Conservation (phyloP, 1,139 yeast genomes). For the Saccharomyces hybrid region DNA sequence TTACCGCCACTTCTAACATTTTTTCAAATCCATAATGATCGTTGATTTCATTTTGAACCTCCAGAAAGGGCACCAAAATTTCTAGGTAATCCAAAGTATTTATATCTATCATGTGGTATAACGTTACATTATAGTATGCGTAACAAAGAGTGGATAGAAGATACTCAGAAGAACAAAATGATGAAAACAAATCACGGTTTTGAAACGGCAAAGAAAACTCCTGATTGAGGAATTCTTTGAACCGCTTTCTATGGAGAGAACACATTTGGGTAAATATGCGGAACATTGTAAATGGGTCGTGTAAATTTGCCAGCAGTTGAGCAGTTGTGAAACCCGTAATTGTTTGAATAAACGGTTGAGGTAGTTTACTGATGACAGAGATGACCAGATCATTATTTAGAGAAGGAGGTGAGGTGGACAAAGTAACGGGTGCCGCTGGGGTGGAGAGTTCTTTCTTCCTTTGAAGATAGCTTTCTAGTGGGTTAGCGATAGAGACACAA, state of each 20-base stretch:
- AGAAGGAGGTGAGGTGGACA: slow-evolving; percentile 8
- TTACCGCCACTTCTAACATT: background rate
- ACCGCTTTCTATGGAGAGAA: slow-evolving; percentile 12
- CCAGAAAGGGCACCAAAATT: background rate
- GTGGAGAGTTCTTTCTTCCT: slow-evolving; percentile 8
- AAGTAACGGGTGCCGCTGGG: background rate
- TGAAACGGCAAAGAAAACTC: background rate
- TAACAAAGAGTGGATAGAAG: slow-evolving; percentile 19
- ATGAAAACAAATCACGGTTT: slow-evolving; percentile 6
- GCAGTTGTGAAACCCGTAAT: slow-evolving; percentile 15
- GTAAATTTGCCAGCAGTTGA: slow-evolving; percentile 12
- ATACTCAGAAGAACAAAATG: slow-evolving; percentile 20
- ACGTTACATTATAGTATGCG: slow-evolving; percentile 21
- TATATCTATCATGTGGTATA: slow-evolving; percentile 16
- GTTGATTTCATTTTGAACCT: background rate
- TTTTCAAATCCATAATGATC: background rate
- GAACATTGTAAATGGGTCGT: slow-evolving; percentile 22
- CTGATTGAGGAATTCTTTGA: slow-evolving; percentile 11
- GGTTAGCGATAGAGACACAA: slow-evolving; percentile 21
- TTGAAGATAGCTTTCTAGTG: slow-evolving; percentile 20
- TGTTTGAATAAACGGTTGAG: slow-evolving; percentile 21
- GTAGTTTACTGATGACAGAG: slow-evolving; percentile 16
- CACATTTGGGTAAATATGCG: slow-evolving; percentile 17
- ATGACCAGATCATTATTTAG: slow-evolving; percentile 12
- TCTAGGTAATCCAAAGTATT: slow-evolving; percentile 14